Percentiles rank a stretch among this genome's conserved stretches.
phyloP scores from a whole-genome alignment of 257 asterid genomes.

The Gardenia jasminoides region DNA sequence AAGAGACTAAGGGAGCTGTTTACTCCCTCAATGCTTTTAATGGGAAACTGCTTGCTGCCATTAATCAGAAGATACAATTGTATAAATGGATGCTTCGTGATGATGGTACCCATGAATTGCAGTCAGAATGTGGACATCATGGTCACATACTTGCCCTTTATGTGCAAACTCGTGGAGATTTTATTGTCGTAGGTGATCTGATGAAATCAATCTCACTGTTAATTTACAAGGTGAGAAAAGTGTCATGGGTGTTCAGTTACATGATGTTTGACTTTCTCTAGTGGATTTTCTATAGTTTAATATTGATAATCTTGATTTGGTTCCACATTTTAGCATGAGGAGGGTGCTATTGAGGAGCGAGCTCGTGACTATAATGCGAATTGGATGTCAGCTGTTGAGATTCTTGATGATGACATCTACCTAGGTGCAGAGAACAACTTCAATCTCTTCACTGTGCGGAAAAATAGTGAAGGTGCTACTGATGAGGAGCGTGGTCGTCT shows the following conservation, averaged over 20 bases:
- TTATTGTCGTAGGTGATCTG: slow-evolving; percentile 93
- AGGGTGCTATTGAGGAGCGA: slow-evolving; percentile 98
- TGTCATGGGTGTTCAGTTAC: background rate
- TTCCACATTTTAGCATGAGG: slow-evolving; percentile 63
- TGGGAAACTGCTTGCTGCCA: slow-evolving; percentile 96
- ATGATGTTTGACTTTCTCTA: background rate
- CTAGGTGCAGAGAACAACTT: slow-evolving; percentile 89
- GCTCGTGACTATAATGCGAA: slow-evolving; percentile 97
- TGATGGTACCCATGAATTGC: slow-evolving; percentile 87
- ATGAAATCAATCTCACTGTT: slow-evolving; percentile 94
- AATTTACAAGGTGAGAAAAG: slow-evolving; percentile 74
- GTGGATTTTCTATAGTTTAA: background rate
- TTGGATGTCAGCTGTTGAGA: slow-evolving; percentile 99
- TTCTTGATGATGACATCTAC: slow-evolving; percentile 87
- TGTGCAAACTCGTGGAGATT: slow-evolving; percentile 97
- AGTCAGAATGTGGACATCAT: slow-evolving; percentile 96
- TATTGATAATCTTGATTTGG: slow-evolving; percentile 11
- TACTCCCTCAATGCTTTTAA: slow-evolving; percentile 90
- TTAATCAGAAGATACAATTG: slow-evolving; percentile 93
- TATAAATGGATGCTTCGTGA: slow-evolving; percentile 96
- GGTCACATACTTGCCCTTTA: slow-evolving; percentile 97
- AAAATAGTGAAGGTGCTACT: slow-evolving; percentile 93
- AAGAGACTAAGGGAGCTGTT: slow-evolving; percentile 97
- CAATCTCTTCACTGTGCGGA: slow-evolving; percentile 84
- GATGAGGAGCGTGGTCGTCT: slow-evolving; percentile 98